These are phyloP conservation scores for Exophiala spinifera DNA, from an alignment of 2,329 filamentous ascomycete species.

Conservation along the genomic window DNA sequence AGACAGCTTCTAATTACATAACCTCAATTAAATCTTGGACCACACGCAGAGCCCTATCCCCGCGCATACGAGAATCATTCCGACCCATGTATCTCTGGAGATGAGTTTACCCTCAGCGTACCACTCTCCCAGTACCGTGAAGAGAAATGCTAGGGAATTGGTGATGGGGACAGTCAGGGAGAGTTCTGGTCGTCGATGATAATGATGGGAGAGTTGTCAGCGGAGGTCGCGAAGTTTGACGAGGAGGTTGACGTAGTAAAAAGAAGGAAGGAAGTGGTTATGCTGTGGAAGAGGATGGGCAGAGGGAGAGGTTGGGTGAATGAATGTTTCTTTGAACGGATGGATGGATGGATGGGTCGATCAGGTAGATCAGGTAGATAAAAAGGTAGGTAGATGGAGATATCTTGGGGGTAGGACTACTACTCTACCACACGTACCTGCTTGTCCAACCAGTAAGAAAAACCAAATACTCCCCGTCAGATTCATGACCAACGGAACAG, in stretches of 20 bases:
- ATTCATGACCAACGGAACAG: conserved; percentile 79
- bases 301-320: too few relatives aligned
- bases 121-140: conserved; percentile 93
- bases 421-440: conserved; percentile 70
- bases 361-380: neutral
- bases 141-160: conserved; percentile 92
- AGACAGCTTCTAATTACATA: too few relatives aligned
- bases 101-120: conserved; percentile 91
- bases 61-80: conserved; percentile 72
- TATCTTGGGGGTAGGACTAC: too few relatives aligned
- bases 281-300: too few relatives aligned
- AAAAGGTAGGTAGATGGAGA: neutral
- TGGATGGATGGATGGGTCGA: neutral
- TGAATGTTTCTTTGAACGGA: too few relatives aligned
- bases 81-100: conserved; percentile 76
- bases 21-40: conserved; percentile 35
- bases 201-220: too few relatives aligned
- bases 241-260: too few relatives aligned
- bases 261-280: too few relatives aligned
- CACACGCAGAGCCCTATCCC: conserved; percentile 84
- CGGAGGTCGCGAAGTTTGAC: too few relatives aligned
- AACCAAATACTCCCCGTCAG: conserved; percentile 95
- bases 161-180: conserved; percentile 93
- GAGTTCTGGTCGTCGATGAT: conserved; percentile 59
- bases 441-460: conserved; percentile 87